Percentiles rank a stretch among this genome's conserved stretches.
These are phyloP conservation scores for Ganoderma leucocontextum DNA, from an alignment of 1,284 basidiomycete species.

Conservation along the genomic window DNA sequence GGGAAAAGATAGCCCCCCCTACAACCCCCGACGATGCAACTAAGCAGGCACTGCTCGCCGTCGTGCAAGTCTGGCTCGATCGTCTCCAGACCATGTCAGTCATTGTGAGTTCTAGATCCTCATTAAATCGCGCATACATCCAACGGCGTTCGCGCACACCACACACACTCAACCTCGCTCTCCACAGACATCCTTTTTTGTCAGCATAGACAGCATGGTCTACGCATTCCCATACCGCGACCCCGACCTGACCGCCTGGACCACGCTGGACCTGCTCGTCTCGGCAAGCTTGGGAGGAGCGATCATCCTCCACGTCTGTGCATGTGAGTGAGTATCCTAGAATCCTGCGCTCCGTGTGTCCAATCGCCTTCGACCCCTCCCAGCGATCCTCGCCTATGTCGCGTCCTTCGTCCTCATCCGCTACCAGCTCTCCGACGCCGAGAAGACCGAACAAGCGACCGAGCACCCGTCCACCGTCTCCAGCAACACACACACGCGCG, in stretches of 20 bases:
- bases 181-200: slow-evolving; percentile 45
- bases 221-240: slow-evolving; percentile 36
- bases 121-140: slow-evolving; percentile 36
- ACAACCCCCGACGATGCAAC: slow-evolving; percentile 38
- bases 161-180: slow-evolving; percentile 39
- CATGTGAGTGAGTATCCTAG: slow-evolving; percentile 37
- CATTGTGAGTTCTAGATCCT: slow-evolving; percentile 45
- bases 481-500: not conserved
- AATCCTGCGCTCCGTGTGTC: not conserved
- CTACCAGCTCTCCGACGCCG: slow-evolving; percentile 41
- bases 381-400: slow-evolving; percentile 44
- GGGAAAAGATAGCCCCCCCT: slow-evolving; percentile 33
- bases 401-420: slow-evolving; percentile 47
- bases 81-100: slow-evolving; percentile 44
- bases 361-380: not conserved
- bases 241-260: slow-evolving; percentile 23
- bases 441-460: slow-evolving; percentile 29
- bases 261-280: slow-evolving; percentile 35
- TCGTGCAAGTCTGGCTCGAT: slow-evolving; percentile 43
- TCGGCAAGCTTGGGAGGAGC: slow-evolving; percentile 44
- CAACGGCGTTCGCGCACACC: slow-evolving; percentile 20
- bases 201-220: slow-evolving; percentile 46
- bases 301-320: slow-evolving; percentile 47
- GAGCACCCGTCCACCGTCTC: not conserved
- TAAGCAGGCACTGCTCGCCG: slow-evolving; percentile 38